A percentile compares a stretch with the other conserved stretches of the same genome.
These are phyloP conservation scores for Vachellia collinsii DNA, from an alignment of 306 rosid genomes.

Conservation along the genomic window DNA sequence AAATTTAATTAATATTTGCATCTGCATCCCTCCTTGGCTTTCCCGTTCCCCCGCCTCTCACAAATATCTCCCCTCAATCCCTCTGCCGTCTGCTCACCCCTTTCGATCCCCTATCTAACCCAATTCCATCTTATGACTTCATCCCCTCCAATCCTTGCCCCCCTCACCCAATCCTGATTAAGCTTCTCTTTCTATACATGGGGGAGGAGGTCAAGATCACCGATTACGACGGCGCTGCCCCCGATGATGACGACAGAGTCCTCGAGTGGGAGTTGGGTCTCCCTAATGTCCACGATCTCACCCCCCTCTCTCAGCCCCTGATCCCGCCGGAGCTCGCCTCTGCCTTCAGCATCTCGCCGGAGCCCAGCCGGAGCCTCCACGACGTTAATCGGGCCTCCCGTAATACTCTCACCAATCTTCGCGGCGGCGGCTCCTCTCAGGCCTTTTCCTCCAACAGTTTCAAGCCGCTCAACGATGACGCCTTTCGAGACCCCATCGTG, in stretches of 20 bases:
- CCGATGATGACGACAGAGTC: conserved; percentile 57
- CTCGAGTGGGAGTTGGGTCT: conserved; percentile 83
- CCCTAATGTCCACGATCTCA: conserved; percentile 61
- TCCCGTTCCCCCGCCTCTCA: too few relatives aligned
- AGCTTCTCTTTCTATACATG: conserved; percentile 36
- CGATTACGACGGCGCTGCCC: conserved; percentile 40
- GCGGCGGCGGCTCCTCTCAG: conserved; percentile 49
- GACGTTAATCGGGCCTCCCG: conserved; percentile 88
- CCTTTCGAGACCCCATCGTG: conserved; percentile 43
- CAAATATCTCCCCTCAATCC: neutral
- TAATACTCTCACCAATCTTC: conserved; percentile 66
- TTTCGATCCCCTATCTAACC: conserved; percentile 1
- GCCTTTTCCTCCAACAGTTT: conserved; percentile 52
- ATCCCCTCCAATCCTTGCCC: neutral
- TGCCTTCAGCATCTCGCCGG: conserved; percentile 87
- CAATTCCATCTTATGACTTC: neutral
- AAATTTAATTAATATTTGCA: too few relatives aligned
- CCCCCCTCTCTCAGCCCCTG: conserved; percentile 73
- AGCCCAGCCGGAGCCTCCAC: conserved; percentile 50
- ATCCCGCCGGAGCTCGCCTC: conserved; percentile 80
- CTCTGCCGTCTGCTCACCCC: neutral
- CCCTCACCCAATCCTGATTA: neutral
- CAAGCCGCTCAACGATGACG: conserved; percentile 42
- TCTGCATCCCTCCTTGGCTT: too few relatives aligned
- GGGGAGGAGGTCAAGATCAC: conserved; percentile 78